Percentiles rank a stretch among this genome's conserved stretches.
phyloP scores from a whole-genome alignment of 345 rosid species.

The Heritiera fomes region DNA sequence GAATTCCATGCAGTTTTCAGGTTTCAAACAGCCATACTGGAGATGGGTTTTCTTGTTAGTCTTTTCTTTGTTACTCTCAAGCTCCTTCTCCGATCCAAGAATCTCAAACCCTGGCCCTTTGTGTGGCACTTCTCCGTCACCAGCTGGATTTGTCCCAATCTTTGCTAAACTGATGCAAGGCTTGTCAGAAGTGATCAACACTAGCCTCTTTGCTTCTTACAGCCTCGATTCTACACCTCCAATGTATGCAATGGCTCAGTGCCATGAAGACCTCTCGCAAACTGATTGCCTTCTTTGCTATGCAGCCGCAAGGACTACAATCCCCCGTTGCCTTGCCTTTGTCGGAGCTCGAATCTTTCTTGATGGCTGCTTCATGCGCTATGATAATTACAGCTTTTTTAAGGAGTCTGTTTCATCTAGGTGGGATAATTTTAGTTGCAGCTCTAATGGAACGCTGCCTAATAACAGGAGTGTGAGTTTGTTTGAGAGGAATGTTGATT shows the following conservation, averaged over 20 bases:
- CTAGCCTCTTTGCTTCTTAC: slow-evolving; percentile 39
- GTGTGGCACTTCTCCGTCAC: slow-evolving; percentile 27
- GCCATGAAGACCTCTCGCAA: slow-evolving; percentile 35
- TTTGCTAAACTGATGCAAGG: slow-evolving; percentile 35
- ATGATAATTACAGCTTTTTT: slow-evolving; percentile 53
- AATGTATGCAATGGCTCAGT: slow-evolving; percentile 51
- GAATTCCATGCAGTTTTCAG: slow-evolving; percentile 17
- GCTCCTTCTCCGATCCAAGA: slow-evolving; percentile 43
- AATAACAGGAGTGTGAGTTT: not conserved
- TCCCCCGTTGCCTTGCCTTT: slow-evolving; percentile 60
- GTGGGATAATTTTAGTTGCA: slow-evolving; percentile 37
- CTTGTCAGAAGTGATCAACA: slow-evolving; percentile 31
- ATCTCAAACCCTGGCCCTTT: slow-evolving; percentile 37
- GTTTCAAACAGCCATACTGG: not conserved
- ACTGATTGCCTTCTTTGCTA: slow-evolving; percentile 51
- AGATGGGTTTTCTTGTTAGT: slow-evolving; percentile 22
- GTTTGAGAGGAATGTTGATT: slow-evolving; percentile 24
- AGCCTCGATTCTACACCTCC: slow-evolving; percentile 16
- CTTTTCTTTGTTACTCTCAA: slow-evolving; percentile 3
- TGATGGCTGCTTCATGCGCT: slow-evolving; percentile 71
- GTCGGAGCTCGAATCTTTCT: slow-evolving; percentile 46
- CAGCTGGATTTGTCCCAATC: slow-evolving; percentile 28
- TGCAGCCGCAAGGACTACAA: slow-evolving; percentile 47
- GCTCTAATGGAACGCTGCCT: not conserved
- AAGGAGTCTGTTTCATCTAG: slow-evolving; percentile 37